Conservation (phyloP, 129 eudicot genomes). For the Apium graveolens region DNA sequence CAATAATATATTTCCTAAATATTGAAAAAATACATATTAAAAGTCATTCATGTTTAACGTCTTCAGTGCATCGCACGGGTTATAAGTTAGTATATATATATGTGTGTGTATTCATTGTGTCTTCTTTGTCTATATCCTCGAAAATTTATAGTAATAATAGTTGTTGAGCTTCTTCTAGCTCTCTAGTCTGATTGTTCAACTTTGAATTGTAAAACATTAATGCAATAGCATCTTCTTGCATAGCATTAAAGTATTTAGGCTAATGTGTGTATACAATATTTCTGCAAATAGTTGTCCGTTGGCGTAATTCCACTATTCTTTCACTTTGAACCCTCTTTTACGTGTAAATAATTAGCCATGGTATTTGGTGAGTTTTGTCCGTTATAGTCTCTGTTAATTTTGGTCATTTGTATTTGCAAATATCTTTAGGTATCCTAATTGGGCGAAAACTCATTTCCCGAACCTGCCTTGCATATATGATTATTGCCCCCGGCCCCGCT, state of each 20-base stretch:
- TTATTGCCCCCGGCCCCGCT: background rate
- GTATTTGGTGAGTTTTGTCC: background rate
- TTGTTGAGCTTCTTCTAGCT: background rate
- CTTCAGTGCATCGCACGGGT: too few species aligned
- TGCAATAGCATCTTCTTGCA: background rate
- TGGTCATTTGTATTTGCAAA: background rate
- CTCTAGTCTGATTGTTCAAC: background rate
- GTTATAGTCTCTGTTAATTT: background rate
- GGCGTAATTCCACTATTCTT: background rate
- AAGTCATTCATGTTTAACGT: too few species aligned
- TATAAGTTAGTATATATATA: too few species aligned
- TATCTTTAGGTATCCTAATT: background rate
- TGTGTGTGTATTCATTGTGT: background rate
- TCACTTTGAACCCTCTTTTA: background rate
- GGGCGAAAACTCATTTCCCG: background rate
- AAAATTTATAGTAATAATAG: background rate
- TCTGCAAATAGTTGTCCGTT: background rate
- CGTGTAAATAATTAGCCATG: background rate
- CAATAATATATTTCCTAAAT: too few species aligned
- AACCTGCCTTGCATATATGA: background rate
- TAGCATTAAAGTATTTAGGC: background rate
- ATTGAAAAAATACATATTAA: too few species aligned
- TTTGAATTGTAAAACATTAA: background rate
- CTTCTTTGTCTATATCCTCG: background rate
- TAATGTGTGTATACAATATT: background rate